Base-by-base conservation (phyloP, 2,329 filamentous ascomycete species). In the Plectosphaerella sp. region DNA sequence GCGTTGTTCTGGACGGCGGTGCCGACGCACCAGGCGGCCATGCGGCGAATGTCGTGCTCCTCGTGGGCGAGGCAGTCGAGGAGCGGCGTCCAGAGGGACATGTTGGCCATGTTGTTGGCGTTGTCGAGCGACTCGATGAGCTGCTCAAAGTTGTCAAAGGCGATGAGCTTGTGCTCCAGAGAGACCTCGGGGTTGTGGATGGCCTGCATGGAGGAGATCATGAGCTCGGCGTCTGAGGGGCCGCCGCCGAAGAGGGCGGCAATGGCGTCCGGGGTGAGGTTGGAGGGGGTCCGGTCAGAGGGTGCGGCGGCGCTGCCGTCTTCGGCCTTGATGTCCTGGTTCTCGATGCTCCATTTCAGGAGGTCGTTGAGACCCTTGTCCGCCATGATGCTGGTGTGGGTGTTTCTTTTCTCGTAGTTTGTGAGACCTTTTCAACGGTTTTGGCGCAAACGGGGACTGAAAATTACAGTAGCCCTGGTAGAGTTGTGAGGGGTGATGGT, bases 1-100 rank as follows among this genome's bases (percentile, higher is more conserved):
- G 82, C 79, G 70, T 99, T 97, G 74, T 99, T 99, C 78, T 97
- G 92, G 54, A 99, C 94, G 10, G 94, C 93, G 6, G 92, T 97
- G 48, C 90, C 91, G 53, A 94, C 76, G 73, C 91, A 97, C 89
- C 91, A 96, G n/a, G 91, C 91, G 3, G 93, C 92, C 82, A 91
- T 91, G 62, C 78, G 84, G 58, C 92, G 79, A 63, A 96, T 75
- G 57, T 94, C 88, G 6, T 77, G 66, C 64, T 94, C 87, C 11
- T 80, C 76, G 62, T 86, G 79, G 48, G 78, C 75, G 14, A 99
- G 76, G 57, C 88, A 83, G 9, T 77, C 71, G 11, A 97, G 75
- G 39, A 99, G 76, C 10, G 90, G 90, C 11, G 82, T 80, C 94
- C 94, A 99, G 33, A 97, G 78, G 7, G 80, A 80, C 18, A 97